A percentile compares a stretch with the other conserved stretches of the same genome.
Conservation (phyloP, 352 stramenopile genomes). For the Saprolegnia diclina region DNA sequence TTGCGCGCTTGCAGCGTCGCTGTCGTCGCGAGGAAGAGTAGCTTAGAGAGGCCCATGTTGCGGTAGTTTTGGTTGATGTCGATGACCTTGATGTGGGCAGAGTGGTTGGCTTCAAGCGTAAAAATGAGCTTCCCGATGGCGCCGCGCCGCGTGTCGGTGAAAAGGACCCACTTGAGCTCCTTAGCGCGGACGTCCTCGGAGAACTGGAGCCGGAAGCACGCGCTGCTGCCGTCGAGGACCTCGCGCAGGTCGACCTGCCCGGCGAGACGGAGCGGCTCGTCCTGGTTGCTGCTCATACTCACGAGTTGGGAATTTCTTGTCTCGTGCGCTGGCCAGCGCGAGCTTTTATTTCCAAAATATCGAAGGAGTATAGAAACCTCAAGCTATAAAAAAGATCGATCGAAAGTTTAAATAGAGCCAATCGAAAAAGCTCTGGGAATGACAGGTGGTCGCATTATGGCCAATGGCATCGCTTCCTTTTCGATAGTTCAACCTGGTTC, state of each 20-base stretch:
- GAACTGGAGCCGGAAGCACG: constrained; percentile 68
- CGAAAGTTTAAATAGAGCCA: too few species aligned
- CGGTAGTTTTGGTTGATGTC: constrained; percentile 62
- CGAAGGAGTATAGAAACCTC: too few species aligned
- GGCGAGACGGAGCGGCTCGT: constrained; percentile 2
- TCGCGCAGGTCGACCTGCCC: constrained; percentile 30
- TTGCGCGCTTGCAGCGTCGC: constrained; percentile 54
- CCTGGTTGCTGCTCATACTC: too few species aligned
- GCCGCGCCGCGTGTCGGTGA: constrained; percentile 52
- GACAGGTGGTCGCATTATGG: too few species aligned
- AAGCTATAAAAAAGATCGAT: too few species aligned
- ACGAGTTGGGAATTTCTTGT: too few species aligned
- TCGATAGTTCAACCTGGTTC: too few species aligned
- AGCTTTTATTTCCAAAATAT: too few species aligned
- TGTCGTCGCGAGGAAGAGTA: constrained; percentile 71
- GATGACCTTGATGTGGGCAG: constrained; percentile 74
- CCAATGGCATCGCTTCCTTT: too few species aligned
- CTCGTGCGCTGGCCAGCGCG: too few species aligned
- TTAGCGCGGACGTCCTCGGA: constrained; percentile 55
- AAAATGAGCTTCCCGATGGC: constrained; percentile 77
- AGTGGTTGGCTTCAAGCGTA: constrained; percentile 43
- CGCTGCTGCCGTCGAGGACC: constrained; percentile 34
- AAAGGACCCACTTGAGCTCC: constrained; percentile 80
- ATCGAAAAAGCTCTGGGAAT: too few species aligned
- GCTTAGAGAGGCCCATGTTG: constrained; percentile 57